Evolutionary conservation across 164 flowering plant genomes (phyloP).

Genomic region (Aristolochia californica): DNA sequence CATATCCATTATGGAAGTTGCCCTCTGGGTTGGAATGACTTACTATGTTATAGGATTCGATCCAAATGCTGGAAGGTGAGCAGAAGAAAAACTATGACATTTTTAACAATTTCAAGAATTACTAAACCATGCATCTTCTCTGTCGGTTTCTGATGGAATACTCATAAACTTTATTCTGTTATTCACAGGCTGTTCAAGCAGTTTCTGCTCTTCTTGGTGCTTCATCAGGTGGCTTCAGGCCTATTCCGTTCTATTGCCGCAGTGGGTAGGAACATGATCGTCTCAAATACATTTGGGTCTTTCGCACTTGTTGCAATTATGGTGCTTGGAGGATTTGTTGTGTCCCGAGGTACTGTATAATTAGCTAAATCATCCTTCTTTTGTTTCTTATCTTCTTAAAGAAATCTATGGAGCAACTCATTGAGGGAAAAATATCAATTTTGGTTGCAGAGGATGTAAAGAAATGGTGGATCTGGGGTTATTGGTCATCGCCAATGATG

Average conservation of each 20-base stretch:
- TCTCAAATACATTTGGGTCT: constrained; percentile 31
- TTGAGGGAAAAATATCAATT: no score
- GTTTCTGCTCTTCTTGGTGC: constrained; percentile 18
- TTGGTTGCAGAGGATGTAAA: constrained; percentile 22
- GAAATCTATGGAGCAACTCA: no score
- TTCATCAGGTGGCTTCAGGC: constrained; percentile 31
- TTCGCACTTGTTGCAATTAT: constrained; percentile 17
- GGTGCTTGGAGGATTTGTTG: constrained; percentile 27
- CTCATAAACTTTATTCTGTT: background rate
- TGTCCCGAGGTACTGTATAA: constrained; percentile 30
- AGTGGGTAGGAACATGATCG: constrained; percentile 22
- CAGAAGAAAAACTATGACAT: background rate
- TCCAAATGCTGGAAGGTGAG: constrained; percentile 28
- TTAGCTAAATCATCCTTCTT: no score
- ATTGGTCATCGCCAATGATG: constrained; percentile 55
- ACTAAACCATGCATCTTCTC: background rate
- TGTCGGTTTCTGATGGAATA: background rate
- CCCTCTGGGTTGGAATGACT: constrained; percentile 25
- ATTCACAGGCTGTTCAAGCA: constrained; percentile 35
- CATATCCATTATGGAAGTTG: constrained; percentile 26
- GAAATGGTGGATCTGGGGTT: constrained; percentile 64
- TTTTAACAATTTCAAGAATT: background rate
- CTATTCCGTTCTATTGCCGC: constrained; percentile 28
- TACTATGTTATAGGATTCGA: constrained; percentile 39
- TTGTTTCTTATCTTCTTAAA: no score